These are phyloP conservation scores for Trypethelium eluteriae DNA, from an alignment of 495 filamentous ascomycete genomes.

Conservation along the genomic window DNA sequence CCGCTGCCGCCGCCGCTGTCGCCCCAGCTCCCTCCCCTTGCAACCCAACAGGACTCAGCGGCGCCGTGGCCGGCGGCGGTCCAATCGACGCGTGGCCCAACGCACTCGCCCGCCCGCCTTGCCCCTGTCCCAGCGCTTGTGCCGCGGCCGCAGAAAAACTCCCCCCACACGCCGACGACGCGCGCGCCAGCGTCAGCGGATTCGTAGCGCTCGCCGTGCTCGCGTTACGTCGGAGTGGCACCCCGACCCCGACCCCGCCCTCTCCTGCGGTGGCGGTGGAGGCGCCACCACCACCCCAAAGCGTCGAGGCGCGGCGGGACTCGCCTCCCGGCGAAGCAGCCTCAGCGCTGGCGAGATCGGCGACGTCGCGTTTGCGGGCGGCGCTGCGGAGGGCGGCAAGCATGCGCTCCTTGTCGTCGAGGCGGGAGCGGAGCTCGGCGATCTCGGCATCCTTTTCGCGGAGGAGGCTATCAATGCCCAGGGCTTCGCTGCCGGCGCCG, in stretches of 20 bases:
- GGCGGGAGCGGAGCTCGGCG: slow-evolving; percentile 72
- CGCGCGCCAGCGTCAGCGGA: not conserved
- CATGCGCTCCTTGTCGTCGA: slow-evolving; percentile 97
- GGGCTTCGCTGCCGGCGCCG: slow-evolving; percentile 58
- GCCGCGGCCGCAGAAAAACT: not conserved
- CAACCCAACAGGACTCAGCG: slow-evolving; percentile 15
- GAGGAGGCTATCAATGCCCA: slow-evolving; percentile 57
- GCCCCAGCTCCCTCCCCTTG: not conserved
- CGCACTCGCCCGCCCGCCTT: not conserved
- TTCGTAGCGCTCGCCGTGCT: not conserved
- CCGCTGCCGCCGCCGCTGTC: slow-evolving; percentile 35
- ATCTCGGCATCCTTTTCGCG: slow-evolving; percentile 94
- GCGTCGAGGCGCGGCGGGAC: not conserved
- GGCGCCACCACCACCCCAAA: too few species aligned
- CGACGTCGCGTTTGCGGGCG: slow-evolving; percentile 75
- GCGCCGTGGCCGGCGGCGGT: slow-evolving; percentile 3
- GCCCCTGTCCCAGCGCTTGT: not conserved
- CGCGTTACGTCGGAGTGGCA: not conserved
- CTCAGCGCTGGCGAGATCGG: slow-evolving; percentile 41
- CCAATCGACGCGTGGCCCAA: slow-evolving; percentile 11
- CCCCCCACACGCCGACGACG: not conserved
- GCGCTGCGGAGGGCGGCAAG: slow-evolving; percentile 78
- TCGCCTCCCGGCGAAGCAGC: slow-evolving; percentile 9
- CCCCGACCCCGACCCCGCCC: too few species aligned
- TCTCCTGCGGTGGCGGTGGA: slow-evolving; percentile 9